Percentiles rank a stretch among this genome's conserved stretches.
Evolutionary conservation across 2,329 filamentous ascomycete species (phyloP).

Genomic region (Penicillium sp.): DNA sequence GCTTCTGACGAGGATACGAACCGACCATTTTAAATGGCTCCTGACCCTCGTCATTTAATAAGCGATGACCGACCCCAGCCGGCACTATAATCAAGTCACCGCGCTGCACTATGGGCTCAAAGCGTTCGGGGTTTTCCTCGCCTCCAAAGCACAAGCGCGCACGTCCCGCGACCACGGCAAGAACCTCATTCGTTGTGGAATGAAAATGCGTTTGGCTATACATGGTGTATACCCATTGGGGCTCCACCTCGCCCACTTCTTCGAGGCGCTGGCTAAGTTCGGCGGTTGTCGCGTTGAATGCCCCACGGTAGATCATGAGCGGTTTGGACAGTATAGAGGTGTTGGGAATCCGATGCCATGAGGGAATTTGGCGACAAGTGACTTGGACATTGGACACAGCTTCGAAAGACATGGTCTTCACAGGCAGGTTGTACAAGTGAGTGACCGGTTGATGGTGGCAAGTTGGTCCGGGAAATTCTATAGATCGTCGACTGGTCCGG

Average conservation of each 20-base stretch:
- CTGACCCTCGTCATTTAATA: constrained; percentile 52
- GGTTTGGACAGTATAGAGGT: constrained; percentile 59
- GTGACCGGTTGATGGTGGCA: too few relatives aligned
- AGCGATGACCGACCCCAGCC: constrained; percentile 59
- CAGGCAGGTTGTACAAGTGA: too few relatives aligned
- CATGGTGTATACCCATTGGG: constrained; percentile 66
- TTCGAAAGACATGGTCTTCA: constrained; percentile 34
- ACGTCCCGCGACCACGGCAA: constrained; percentile 54
- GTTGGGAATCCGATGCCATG: constrained; percentile 55
- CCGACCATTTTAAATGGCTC: constrained; percentile 60
- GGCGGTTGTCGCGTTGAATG: constrained; percentile 48
- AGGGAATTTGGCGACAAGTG: constrained; percentile 55
- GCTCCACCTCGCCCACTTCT: constrained; percentile 50
- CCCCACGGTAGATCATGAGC: constrained; percentile 60
- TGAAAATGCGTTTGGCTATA: constrained; percentile 62
- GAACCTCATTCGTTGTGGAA: constrained; percentile 60
- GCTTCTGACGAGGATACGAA: constrained; percentile 52
- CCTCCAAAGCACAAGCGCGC: constrained; percentile 62
- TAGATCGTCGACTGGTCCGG: too few relatives aligned
- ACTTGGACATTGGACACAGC: constrained; percentile 50
- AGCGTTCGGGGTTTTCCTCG: constrained; percentile 52
- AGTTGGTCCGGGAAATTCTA: too few relatives aligned
- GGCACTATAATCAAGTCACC: constrained; percentile 63
- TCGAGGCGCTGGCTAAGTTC: constrained; percentile 54
- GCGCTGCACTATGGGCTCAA: constrained; percentile 51